Conservation (phyloP, 768 basidiomycete genomes). For the Collybia sp. region DNA sequence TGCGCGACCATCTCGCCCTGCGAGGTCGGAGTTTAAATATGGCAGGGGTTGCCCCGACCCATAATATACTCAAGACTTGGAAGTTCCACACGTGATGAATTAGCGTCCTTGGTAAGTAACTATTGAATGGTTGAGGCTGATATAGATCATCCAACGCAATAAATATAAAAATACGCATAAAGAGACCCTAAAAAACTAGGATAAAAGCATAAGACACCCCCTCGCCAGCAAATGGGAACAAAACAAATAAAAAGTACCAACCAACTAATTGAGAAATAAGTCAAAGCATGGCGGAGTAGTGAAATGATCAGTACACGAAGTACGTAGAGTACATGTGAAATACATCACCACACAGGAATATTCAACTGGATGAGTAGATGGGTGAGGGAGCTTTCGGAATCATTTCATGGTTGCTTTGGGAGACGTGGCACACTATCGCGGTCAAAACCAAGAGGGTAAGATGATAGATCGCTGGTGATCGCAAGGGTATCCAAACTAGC, state of each 20-base stretch:
- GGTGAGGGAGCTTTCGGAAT: constrained; percentile 4
- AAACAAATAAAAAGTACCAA: constrained; percentile 2
- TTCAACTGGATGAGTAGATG: background rate
- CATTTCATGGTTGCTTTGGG: constrained; percentile 11
- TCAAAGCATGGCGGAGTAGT: constrained; percentile 7
- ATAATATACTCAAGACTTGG: too few species aligned
- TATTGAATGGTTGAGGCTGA: too few species aligned
- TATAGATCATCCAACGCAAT: too few species aligned
- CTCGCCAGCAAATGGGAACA: background rate
- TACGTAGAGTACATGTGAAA: constrained; percentile 3
- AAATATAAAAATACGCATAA: too few species aligned
- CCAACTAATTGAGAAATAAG: constrained; percentile 1
- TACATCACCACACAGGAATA: too few species aligned
- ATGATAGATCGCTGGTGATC: constrained; percentile 75
- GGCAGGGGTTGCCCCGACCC: too few species aligned
- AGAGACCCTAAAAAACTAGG: too few species aligned
- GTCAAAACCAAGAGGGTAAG: constrained; percentile 80
- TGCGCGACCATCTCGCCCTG: too few species aligned
- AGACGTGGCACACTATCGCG: constrained; percentile 33
- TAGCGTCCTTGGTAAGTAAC: too few species aligned
- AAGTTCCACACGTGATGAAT: too few species aligned
- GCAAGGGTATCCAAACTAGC: constrained; percentile 85
- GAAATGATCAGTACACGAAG: constrained; percentile 5
- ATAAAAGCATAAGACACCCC: too few species aligned
- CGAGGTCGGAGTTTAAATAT: too few species aligned